phyloP scores from a whole-genome alignment of 371 early-diverging fungal genomes.

The Mucor velutinosus region DNA sequence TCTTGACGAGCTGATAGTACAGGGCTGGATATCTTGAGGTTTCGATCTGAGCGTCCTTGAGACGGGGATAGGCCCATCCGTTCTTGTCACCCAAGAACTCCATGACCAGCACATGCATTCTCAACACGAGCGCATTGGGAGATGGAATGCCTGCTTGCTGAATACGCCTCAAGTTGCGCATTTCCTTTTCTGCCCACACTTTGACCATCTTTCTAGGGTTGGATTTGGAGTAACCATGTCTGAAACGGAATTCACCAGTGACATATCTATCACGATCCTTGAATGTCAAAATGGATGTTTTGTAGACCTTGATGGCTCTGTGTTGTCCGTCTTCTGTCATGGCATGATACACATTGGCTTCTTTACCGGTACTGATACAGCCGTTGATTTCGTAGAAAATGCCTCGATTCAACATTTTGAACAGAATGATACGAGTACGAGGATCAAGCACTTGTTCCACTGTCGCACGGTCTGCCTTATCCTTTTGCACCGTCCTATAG shows the following conservation, averaged over 20 bases:
- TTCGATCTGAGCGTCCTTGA: constrained; percentile 92
- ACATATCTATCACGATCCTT: constrained; percentile 99
- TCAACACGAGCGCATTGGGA: constrained; percentile 92
- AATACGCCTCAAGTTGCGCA: constrained; percentile 97
- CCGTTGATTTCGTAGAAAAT: constrained; percentile 95
- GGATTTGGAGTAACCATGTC: constrained; percentile 92
- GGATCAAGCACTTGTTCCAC: constrained; percentile 98
- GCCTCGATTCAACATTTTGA: constrained; percentile 92
- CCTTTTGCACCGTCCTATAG: constrained; percentile 54
- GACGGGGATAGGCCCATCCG: constrained; percentile 95
- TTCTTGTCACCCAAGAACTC: constrained; percentile 90
- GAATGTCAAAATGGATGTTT: constrained; percentile 98
- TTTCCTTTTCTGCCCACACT: constrained; percentile 99
- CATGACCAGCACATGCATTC: constrained; percentile 98
- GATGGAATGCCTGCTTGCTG: constrained; percentile 92
- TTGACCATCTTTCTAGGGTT: constrained; percentile 99
- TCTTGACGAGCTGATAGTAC: constrained; percentile 87
- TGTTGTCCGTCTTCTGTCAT: constrained; percentile 83
- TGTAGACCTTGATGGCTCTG: constrained; percentile 98
- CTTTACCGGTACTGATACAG: constrained; percentile 98
- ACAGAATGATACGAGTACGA: constrained; percentile 95
- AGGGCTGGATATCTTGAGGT: constrained; percentile 71
- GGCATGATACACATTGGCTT: constrained; percentile 98
- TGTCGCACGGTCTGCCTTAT: constrained; percentile 98
- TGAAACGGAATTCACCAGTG: constrained; percentile 96